Evolutionary conservation across 2,329 filamentous ascomycete species (phyloP).

Genomic region (Cladosporium sp.): DNA sequence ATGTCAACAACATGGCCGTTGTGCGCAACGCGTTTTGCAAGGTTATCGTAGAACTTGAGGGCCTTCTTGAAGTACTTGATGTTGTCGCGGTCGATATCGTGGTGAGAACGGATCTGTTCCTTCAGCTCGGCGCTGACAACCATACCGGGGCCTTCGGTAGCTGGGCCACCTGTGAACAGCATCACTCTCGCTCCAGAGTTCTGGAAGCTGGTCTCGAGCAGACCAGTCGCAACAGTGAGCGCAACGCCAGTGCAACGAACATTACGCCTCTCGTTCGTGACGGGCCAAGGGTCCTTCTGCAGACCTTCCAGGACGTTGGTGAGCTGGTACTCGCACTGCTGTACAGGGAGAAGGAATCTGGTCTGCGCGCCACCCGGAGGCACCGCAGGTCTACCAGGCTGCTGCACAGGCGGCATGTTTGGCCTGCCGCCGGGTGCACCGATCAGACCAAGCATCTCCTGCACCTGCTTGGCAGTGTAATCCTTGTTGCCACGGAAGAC

Average conservation of each 20-base stretch:
- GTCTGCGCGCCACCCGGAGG: conserved; percentile 76
- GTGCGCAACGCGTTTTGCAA: conserved; percentile 90
- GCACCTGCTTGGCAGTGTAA: conserved; percentile 97
- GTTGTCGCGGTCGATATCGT: conserved; percentile 97
- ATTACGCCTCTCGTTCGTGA: conserved; percentile 85
- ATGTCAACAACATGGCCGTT: conserved; percentile 98
- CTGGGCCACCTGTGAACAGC: conserved; percentile 92
- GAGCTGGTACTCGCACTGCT: conserved; percentile 94
- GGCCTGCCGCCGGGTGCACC: conserved; percentile 69
- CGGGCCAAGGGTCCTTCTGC: conserved; percentile 96
- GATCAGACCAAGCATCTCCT: conserved; percentile 88
- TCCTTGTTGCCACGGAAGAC: conserved; percentile 98
- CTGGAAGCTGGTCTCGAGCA: conserved; percentile 92
- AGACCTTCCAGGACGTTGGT: conserved; percentile 93
- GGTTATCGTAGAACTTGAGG: conserved; percentile 92
- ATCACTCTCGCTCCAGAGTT: conserved; percentile 94
- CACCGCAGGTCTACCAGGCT: conserved; percentile 62
- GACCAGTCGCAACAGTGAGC: conserved; percentile 87
- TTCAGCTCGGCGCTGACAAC: conserved; percentile 93
- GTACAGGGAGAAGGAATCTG: conserved; percentile 87
- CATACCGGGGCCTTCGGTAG: conserved; percentile 93
- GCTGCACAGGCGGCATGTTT: conserved; percentile 60
- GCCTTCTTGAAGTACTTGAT: conserved; percentile 99
- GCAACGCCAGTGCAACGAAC: conserved; percentile 93
- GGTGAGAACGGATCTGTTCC: conserved; percentile 95